A percentile compares a stretch with the other conserved stretches of the same genome.
These are phyloP conservation scores for Trichoderma sp. DNA, from an alignment of 2,329 filamentous ascomycete species.

Conservation along the genomic window DNA sequence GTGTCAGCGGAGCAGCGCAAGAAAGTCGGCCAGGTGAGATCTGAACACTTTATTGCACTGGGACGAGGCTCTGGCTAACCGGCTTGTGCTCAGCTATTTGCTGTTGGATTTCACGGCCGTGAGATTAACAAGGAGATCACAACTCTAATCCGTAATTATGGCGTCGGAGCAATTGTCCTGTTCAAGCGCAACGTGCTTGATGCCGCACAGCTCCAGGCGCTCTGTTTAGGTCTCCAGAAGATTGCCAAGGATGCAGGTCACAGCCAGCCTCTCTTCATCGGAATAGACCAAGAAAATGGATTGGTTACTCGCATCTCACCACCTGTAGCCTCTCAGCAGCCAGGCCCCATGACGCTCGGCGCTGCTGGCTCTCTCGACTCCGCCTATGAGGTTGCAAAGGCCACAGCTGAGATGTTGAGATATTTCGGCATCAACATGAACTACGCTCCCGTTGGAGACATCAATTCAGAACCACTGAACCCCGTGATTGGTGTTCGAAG, in stretches of 20 bases:
- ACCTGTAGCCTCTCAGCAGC: constrained; percentile 26
- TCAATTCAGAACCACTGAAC: constrained; percentile 29
- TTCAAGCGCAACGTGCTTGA: constrained; percentile 29
- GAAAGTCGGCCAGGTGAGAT: constrained; percentile 20
- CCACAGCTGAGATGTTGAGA: constrained; percentile 24
- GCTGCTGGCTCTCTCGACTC: constrained; percentile 23
- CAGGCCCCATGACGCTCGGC: constrained; percentile 28
- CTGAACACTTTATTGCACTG: neutral
- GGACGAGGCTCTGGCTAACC: neutral
- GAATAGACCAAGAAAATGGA: constrained; percentile 30
- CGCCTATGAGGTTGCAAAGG: constrained; percentile 22
- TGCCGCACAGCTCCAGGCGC: constrained; percentile 24
- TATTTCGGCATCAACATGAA: constrained; percentile 32
- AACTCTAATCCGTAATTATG: constrained; percentile 28
- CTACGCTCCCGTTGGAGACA: constrained; percentile 28
- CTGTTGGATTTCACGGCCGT: constrained; percentile 28
- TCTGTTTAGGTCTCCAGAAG: constrained; percentile 26
- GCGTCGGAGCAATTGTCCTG: constrained; percentile 28
- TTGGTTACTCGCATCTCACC: constrained; percentile 29
- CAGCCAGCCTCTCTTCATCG: constrained; percentile 27
- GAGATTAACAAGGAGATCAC: constrained; percentile 25
- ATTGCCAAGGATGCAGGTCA: constrained; percentile 27
- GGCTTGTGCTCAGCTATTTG: constrained; percentile 24
- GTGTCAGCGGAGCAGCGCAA: constrained; percentile 20
- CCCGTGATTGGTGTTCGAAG: constrained; percentile 29